Evolutionary conservation across 768 basidiomycete species (phyloP).

Genomic region (Tricholoma bakamatsutake): DNA sequence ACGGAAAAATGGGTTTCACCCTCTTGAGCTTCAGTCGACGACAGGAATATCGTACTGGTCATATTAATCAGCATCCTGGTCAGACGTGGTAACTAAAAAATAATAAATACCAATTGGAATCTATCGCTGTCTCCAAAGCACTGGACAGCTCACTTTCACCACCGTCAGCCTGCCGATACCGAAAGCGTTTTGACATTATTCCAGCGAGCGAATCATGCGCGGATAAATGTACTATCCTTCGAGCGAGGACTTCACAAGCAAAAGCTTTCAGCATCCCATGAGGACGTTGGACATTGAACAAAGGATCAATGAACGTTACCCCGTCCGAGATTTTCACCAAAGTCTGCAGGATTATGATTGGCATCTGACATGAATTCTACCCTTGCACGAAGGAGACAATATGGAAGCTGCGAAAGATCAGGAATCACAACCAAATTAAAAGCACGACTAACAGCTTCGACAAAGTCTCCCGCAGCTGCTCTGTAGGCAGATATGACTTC

Average conservation of each 20-base stretch:
- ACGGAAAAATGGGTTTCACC: constrained; percentile 34
- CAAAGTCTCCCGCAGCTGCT: constrained; percentile 82
- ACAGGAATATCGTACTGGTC: constrained; percentile 71
- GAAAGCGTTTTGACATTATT: constrained; percentile 77
- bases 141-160: constrained; percentile 70
- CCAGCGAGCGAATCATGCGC: constrained; percentile 56
- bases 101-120: constrained; percentile 68
- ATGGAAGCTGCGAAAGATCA: constrained; percentile 51
- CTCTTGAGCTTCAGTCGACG: constrained; percentile 80
- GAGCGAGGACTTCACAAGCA: constrained; percentile 82
- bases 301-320: constrained; percentile 36
- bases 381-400: constrained; percentile 70
- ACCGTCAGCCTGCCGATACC: constrained; percentile 66
- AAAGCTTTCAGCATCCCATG: constrained; percentile 39
- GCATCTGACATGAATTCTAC: constrained; percentile 82
- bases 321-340: constrained; percentile 78
- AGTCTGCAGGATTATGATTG: constrained; percentile 76
- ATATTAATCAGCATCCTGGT: background rate
- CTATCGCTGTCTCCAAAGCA: constrained; percentile 87
- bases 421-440: background rate
- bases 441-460: constrained; percentile 58
- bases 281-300: background rate
- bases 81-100: background rate
- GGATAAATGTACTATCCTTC: constrained; percentile 67
- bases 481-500: constrained; percentile 71